Percentiles rank a stretch among this genome's conserved stretches.
Conservation (phyloP, 208 protist genomes). For the Trypanosoma boissoni region DNA sequence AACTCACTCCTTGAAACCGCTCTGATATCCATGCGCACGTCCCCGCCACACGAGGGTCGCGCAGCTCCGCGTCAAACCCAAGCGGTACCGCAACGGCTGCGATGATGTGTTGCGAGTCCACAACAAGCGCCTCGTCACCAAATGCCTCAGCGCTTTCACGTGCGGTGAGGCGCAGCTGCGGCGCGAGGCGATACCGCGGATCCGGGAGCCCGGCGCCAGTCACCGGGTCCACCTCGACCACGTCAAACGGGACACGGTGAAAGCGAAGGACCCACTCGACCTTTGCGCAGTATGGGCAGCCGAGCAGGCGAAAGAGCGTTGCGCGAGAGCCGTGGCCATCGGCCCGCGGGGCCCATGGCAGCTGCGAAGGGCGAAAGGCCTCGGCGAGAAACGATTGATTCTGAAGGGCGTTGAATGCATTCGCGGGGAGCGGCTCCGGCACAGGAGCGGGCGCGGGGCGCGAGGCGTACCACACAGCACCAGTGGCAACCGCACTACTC, state of each 20-base stretch:
- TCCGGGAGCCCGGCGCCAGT: conserved; percentile 58
- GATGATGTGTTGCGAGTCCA: conserved; percentile 68
- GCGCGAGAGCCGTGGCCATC: conserved; percentile 38
- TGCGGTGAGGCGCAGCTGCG: conserved; percentile 76
- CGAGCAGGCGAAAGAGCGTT: conserved; percentile 66
- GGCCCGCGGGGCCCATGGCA: conserved; percentile 42
- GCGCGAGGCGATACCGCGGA: conserved; percentile 61
- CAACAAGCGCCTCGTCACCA: conserved; percentile 34
- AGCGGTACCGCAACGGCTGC: conserved; percentile 44
- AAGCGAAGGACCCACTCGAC: conserved; percentile 72
- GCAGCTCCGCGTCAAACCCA: conserved; percentile 46
- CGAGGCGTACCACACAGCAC: conserved; percentile 7
- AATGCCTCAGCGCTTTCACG: too few relatives aligned
- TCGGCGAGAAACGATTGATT: conserved; percentile 33
- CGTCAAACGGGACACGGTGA: conserved; percentile 62
- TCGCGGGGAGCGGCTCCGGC: conserved; percentile 31
- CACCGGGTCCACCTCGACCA: conserved; percentile 68
- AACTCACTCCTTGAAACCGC: conserved; percentile 69
- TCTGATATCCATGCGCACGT: conserved; percentile 69
- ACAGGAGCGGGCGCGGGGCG: neutral
- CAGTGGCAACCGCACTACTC: conserved; percentile 5
- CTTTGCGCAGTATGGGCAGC: conserved; percentile 87
- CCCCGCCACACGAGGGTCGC: conserved; percentile 34
- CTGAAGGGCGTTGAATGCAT: conserved; percentile 71
- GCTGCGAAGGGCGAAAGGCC: conserved; percentile 39